Evolutionary conservation across 2,329 filamentous ascomycete genomes (phyloP), one percentile per base, ranked within the genome.

Genomic region (Xylaria sp.): DNA sequence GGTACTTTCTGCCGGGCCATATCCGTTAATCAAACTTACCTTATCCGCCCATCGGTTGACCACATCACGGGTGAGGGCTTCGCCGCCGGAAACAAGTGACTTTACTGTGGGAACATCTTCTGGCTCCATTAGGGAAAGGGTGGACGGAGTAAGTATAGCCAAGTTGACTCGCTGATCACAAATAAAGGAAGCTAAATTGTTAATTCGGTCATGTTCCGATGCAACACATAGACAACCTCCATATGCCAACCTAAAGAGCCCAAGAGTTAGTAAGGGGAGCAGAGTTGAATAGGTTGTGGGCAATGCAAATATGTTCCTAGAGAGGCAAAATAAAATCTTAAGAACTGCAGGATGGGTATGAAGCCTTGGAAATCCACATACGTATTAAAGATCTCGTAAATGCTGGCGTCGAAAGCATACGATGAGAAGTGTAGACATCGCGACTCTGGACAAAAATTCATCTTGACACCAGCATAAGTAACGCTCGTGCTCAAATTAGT

Each of bases 341-440:
- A 29, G 15, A 15, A 10, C 3, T 21, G 8, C 27, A 6, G 13
- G 4, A 48, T 21, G 44, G 13, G 21, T n/a, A 25, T 19, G 21
- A 31, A 19, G n/a, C 15, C 21, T 25, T 8, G 27, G 9, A 29
- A 44, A 15, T 40, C 9, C 23, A 58, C 48, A 31, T 38, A 53
- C 4, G 75, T 75, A 13, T 72, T 74, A 52, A 78, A 75, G 58
- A 79, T 74, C 51, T 78, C 76, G 29, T 70, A 68, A 2, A 77
- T 66, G 25, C 73, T 75, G 29, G 73, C 76, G 61, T 80, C 78
- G 41, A 79, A 80, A 1, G 75, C 74, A 62, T 79, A 77, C 1
- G 73, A 66, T n/a, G 62, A 31, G 49, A 73, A 73, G 44, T 71
- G 63, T 10, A 72, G 54, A 11, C 58, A 62, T 2, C 65, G 62